A percentile compares a stretch with the other conserved stretches of the same genome.
Evolutionary conservation across 306 rosid species (phyloP).

Genomic region (Crataegus laevigata): DNA sequence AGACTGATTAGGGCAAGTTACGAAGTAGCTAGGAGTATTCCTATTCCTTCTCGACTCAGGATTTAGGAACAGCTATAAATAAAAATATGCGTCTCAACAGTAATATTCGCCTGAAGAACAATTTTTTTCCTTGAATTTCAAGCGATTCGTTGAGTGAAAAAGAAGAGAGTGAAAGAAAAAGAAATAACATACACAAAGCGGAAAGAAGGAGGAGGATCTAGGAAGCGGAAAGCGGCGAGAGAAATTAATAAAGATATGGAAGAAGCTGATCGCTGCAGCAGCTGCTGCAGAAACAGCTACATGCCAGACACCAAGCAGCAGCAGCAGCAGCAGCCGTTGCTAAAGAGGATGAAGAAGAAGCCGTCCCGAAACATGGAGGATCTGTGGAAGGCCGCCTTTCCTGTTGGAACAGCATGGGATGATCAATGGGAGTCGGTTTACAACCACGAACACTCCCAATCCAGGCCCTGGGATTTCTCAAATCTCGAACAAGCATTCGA

Average conservation of each 20-base stretch:
- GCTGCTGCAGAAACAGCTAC: not conserved
- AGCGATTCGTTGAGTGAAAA: too few species aligned
- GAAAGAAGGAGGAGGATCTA: not conserved
- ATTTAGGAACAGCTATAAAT: too few species aligned
- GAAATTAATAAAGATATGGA: not conserved
- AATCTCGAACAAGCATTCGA: not conserved
- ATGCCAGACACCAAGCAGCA: not conserved
- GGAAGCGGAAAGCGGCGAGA: not conserved
- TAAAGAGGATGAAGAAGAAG: not conserved
- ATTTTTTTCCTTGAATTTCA: too few species aligned
- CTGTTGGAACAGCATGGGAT: not conserved
- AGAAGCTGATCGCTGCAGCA: not conserved
- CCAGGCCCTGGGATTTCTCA: not conserved
- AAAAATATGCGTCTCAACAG: too few species aligned
- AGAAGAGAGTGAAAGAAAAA: not conserved
- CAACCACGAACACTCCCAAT: not conserved
- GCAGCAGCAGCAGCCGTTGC: not conserved
- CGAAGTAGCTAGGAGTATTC: too few species aligned
- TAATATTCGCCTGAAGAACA: too few species aligned
- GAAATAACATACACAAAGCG: not conserved
- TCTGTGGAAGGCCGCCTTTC: not conserved
- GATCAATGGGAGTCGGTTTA: not conserved
- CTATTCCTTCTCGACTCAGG: too few species aligned
- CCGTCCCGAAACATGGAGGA: not conserved
- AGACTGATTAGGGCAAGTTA: too few species aligned